phyloP scores from a whole-genome alignment of 306 rosid genomes.

The Sechiopsis laciniata region DNA sequence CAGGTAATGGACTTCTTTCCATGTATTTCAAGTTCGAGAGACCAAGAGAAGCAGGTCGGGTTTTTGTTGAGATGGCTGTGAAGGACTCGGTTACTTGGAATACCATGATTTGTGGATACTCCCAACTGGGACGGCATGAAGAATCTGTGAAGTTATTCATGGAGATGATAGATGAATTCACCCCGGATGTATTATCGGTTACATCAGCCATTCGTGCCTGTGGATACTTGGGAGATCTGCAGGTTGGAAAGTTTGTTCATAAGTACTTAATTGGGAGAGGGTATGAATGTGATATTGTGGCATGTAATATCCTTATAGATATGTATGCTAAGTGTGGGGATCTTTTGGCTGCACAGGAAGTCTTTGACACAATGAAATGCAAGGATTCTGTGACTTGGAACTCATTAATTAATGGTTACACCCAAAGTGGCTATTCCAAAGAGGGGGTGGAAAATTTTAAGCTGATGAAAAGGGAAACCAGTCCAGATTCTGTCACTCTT shows the following conservation, averaged over 20 bases:
- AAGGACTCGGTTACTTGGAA: constrained; percentile 60
- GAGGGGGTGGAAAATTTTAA: constrained; percentile 30
- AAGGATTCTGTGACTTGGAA: constrained; percentile 53
- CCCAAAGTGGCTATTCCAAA: constrained; percentile 20
- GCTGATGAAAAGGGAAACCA: constrained; percentile 26
- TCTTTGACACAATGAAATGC: constrained; percentile 40
- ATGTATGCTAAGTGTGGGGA: constrained; percentile 52
- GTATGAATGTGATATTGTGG: constrained; percentile 34
- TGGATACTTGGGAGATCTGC: constrained; percentile 27
- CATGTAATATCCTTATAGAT: constrained; percentile 37
- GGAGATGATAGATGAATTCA: constrained; percentile 30
- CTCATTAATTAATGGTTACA: constrained; percentile 47
- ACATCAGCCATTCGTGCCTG: constrained; percentile 34
- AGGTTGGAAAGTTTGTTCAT: constrained; percentile 40
- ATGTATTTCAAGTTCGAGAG: constrained; percentile 31
- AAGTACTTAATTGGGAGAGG: constrained; percentile 39
- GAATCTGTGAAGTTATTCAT: constrained; percentile 27
- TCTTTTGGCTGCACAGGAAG: constrained; percentile 36
- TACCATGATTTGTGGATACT: constrained; percentile 51
- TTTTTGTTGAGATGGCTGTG: constrained; percentile 47
- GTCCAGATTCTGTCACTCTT: constrained; percentile 29
- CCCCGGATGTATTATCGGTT: constrained; percentile 32
- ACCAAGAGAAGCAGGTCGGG: constrained; percentile 25
- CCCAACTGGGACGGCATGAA: constrained; percentile 28
- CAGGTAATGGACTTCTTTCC: constrained; percentile 35